Conservation (phyloP, 208 protist genomes). For the Trypanosoma caninum region DNA sequence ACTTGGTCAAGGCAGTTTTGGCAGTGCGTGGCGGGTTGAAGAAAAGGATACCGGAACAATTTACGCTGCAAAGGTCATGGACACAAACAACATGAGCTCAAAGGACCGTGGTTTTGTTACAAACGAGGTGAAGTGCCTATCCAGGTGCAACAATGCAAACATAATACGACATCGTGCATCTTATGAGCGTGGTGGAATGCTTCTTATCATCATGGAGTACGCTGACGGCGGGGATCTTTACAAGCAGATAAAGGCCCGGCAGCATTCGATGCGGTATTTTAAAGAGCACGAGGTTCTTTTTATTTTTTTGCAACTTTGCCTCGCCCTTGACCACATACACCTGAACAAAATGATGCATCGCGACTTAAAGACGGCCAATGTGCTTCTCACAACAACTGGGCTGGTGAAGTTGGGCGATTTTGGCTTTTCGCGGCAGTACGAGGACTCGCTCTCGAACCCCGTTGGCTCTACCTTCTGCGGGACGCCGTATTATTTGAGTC, state of each 20-base stretch:
- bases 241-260: conserved; percentile 77
- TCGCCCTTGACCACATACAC: conserved; percentile 87
- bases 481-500: conserved; percentile 91
- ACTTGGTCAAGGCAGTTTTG: conserved; percentile 92
- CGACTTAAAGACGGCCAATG: conserved; percentile 88
- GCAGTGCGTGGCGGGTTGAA: conserved; percentile 85
- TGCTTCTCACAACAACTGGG: conserved; percentile 78
- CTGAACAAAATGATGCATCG: conserved; percentile 89
- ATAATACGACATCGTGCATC: conserved; percentile 83
- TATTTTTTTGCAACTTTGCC: conserved; percentile 81
- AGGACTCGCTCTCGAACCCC: conserved; percentile 81
- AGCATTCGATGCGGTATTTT: conserved; percentile 59
- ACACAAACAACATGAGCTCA: conserved; percentile 79
- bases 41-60: conserved; percentile 58
- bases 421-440: conserved; percentile 82
- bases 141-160: conserved; percentile 88
- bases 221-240: conserved; percentile 81
- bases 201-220: conserved; percentile 89
- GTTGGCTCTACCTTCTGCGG: conserved; percentile 86
- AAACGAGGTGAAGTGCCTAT: conserved; percentile 93
- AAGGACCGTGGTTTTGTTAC: conserved; percentile 91
- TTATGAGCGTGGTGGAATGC: conserved; percentile 53
- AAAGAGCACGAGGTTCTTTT: conserved; percentile 85
- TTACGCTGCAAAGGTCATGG: conserved; percentile 91
- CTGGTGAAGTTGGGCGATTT: conserved; percentile 89